phyloP scores from a whole-genome alignment of 495 filamentous ascomycete species.

The Chaetomium fimeti region DNA sequence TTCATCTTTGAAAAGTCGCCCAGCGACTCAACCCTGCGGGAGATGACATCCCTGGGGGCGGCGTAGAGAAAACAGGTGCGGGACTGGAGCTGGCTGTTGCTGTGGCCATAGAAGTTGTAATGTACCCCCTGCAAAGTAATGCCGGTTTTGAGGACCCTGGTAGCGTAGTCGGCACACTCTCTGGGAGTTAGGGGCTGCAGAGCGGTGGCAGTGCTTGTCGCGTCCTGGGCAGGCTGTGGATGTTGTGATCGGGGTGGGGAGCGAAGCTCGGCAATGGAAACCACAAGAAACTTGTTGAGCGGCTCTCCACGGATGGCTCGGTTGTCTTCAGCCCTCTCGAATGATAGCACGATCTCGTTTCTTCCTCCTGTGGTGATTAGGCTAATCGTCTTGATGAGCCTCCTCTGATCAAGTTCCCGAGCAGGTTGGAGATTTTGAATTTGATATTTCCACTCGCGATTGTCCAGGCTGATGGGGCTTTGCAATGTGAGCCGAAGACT shows the following conservation, averaged over 20 bases:
- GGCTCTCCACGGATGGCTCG: no score
- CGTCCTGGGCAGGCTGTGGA: no score
- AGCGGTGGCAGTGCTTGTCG: no score
- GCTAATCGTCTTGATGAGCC: constrained; percentile 33
- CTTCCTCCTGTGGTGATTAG: no score
- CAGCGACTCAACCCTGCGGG: constrained; percentile 40
- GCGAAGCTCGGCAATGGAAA: no score
- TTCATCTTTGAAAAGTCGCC: constrained; percentile 54
- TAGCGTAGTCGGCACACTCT: constrained; percentile 26
- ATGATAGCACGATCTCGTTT: no score
- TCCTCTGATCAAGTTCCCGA: background rate
- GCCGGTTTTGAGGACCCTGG: constrained; percentile 41
- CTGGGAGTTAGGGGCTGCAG: no score
- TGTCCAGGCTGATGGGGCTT: background rate
- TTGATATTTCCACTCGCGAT: background rate
- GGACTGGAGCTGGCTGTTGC: constrained; percentile 55
- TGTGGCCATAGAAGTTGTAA: constrained; percentile 54
- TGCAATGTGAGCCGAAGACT: background rate
- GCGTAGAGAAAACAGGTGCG: constrained; percentile 49
- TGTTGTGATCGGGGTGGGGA: no score
- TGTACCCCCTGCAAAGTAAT: constrained; percentile 42
- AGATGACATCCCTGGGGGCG: constrained; percentile 41
- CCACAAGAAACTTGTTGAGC: no score
- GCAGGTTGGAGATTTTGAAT: background rate
- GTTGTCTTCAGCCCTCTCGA: no score